Percentiles rank a stretch among this genome's conserved stretches.
phyloP scores from a whole-genome alignment of 768 basidiomycete species.

The Chalciporus piperatus region DNA sequence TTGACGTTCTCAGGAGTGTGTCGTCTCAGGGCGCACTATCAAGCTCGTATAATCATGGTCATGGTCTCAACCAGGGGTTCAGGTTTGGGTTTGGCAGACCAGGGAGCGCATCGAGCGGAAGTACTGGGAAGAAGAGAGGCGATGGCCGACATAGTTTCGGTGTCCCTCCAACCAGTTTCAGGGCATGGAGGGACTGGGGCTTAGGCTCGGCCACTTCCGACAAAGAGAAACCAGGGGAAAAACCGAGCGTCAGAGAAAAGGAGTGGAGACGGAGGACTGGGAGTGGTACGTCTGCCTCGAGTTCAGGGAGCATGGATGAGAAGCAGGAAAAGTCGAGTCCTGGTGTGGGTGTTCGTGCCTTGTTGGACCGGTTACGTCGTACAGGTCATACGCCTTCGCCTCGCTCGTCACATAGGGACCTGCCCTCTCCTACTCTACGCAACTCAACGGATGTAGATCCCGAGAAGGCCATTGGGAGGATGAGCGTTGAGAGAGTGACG shows the following conservation, averaged over 20 bases:
- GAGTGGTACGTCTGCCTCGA: constrained; percentile 17
- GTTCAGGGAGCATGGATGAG: constrained; percentile 21
- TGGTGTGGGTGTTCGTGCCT: constrained; percentile 22
- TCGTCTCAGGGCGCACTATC: constrained; percentile 31
- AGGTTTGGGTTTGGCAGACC: constrained; percentile 16
- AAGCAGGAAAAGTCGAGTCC: constrained; percentile 24
- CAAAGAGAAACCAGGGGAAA: constrained; percentile 19
- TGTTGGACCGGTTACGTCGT: constrained; percentile 27
- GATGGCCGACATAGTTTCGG: constrained; percentile 15
- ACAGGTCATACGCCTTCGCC: constrained; percentile 28
- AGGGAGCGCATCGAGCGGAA: constrained; percentile 20
- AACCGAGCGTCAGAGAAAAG: constrained; percentile 12
- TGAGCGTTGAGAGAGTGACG: background rate
- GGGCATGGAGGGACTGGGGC: constrained; percentile 22
- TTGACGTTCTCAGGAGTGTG: constrained; percentile 28
- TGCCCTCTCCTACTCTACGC: constrained; percentile 13
- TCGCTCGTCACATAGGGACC: constrained; percentile 20
- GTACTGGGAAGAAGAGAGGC: constrained; percentile 12
- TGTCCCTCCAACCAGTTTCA: constrained; percentile 29
- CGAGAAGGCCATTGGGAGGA: constrained; percentile 10
- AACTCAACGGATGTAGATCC: constrained; percentile 10
- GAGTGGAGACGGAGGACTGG: constrained; percentile 7
- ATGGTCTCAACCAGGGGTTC: constrained; percentile 15
- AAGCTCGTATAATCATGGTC: constrained; percentile 17
- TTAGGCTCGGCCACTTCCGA: constrained; percentile 6